Conservation (phyloP, 306 rosid genomes). For the Hylodesmum podocarpum region DNA sequence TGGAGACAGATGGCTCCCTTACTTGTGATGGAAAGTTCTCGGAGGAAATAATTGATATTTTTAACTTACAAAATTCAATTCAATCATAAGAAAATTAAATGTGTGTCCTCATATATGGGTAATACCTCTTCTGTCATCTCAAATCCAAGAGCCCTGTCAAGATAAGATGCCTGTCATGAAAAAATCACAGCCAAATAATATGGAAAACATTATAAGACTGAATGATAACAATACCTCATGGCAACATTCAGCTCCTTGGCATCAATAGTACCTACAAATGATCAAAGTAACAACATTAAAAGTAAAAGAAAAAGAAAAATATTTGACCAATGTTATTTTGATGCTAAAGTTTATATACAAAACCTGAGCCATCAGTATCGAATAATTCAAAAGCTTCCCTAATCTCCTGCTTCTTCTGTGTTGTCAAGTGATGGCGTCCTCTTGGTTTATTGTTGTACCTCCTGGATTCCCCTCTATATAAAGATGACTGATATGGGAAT, state of each 20-base stretch:
- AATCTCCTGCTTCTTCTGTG: constrained; percentile 78
- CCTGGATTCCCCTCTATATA: constrained; percentile 55
- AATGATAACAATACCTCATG: constrained; percentile 67
- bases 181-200: background rate
- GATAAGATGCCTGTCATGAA: constrained; percentile 21
- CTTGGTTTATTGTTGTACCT: constrained; percentile 58
- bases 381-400: constrained; percentile 88
- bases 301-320: background rate
- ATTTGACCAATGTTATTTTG: background rate
- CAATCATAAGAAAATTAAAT: background rate
- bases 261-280: constrained; percentile 73
- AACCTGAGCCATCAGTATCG: constrained; percentile 93
- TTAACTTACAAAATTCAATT: background rate
- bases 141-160: constrained; percentile 92
- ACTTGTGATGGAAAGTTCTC: background rate
- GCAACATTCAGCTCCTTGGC: constrained; percentile 93
- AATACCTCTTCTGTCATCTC: constrained; percentile 96
- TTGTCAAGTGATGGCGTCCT: constrained; percentile 57
- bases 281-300: constrained; percentile 14
- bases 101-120: too few relatives aligned
- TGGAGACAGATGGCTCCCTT: background rate
- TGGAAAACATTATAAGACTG: background rate
- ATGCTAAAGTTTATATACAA: constrained; percentile 6
- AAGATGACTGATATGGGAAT: constrained; percentile 46
- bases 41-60: background rate